Percentiles rank a stretch among this genome's conserved stretches.
Conservation (phyloP, 1,284 basidiomycete genomes). For the Pseudozyma hubeiensis region DNA sequence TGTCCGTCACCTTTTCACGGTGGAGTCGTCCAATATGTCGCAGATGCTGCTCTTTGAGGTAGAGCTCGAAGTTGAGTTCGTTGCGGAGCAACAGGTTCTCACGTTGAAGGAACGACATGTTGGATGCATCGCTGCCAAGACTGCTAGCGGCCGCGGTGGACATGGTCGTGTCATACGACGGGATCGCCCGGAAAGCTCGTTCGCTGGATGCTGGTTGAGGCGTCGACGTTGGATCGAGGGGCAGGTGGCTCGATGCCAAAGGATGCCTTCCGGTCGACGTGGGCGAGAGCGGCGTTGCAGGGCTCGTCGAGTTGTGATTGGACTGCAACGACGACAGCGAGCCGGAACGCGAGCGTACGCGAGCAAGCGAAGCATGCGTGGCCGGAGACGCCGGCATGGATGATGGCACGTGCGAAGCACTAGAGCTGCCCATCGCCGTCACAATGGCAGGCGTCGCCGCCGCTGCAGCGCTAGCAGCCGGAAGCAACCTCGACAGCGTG, state of each 20-base stretch:
- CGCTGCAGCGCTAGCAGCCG: conserved; percentile 38
- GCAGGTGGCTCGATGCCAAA: conserved; percentile 30
- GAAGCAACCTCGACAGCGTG: conserved; percentile 29
- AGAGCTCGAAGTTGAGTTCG: conserved; percentile 67
- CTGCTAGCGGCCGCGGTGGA: not conserved
- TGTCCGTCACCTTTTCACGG: conserved; percentile 63
- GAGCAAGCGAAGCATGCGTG: conserved; percentile 27
- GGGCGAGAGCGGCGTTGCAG: conserved; percentile 29
- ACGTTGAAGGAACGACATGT: conserved; percentile 44
- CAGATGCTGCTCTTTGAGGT: conserved; percentile 68
- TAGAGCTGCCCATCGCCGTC: conserved; percentile 35
- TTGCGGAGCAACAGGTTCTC: conserved; percentile 63
- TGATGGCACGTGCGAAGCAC: conserved; percentile 17
- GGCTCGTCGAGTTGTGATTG: conserved; percentile 17
- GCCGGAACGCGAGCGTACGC: conserved; percentile 43
- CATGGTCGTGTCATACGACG: conserved; percentile 9
- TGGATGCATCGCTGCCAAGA: conserved; percentile 20
- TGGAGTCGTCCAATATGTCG: conserved; percentile 68
- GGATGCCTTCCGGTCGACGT: conserved; percentile 34
- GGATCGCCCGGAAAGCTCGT: conserved; percentile 9
- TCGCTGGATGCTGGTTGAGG: conserved; percentile 25
- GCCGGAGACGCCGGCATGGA: conserved; percentile 37
- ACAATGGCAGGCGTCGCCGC: conserved; percentile 42
- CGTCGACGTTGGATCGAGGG: conserved; percentile 13
- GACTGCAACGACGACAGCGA: conserved; percentile 50